Conservation (phyloP, 257 asterid species). For the Asclepias syriaca region DNA sequence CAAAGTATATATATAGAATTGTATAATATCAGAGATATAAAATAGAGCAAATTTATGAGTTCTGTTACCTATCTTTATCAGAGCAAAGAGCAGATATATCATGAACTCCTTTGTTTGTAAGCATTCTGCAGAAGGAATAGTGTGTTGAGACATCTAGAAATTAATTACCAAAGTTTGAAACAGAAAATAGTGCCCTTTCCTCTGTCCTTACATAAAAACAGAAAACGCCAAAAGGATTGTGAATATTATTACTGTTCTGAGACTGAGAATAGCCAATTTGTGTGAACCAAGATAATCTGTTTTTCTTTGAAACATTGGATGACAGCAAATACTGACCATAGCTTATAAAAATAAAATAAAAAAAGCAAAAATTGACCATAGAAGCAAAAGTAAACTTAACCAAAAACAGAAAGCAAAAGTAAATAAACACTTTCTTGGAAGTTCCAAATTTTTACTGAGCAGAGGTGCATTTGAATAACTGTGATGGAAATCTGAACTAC, state of each 20-base stretch:
- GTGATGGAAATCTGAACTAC: neutral
- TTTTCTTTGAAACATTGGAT: neutral
- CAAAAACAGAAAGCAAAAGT: neutral
- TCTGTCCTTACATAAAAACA: neutral
- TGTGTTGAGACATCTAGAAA: conserved; percentile 1
- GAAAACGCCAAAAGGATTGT: neutral
- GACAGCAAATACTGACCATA: neutral
- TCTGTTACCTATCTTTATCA: conserved; percentile 45
- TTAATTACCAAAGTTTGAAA: neutral
- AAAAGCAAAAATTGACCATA: neutral
- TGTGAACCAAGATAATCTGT: neutral
- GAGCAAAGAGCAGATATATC: conserved; percentile 78
- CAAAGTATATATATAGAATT: neutral
- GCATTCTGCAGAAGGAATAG: conserved; percentile 55
- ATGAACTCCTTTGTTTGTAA: conserved; percentile 52
- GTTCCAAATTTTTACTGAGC: neutral
- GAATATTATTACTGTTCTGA: neutral
- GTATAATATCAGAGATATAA: neutral
- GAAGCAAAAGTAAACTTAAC: neutral
- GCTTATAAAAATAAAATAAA: no score
- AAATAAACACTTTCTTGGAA: neutral
- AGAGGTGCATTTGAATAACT: neutral
- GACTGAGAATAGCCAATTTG: neutral
- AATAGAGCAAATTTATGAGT: conserved; percentile 1
- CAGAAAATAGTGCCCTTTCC: neutral